Base-by-base conservation (phyloP, 495 filamentous ascomycete species). In the Astrocystis sublimbata region DNA sequence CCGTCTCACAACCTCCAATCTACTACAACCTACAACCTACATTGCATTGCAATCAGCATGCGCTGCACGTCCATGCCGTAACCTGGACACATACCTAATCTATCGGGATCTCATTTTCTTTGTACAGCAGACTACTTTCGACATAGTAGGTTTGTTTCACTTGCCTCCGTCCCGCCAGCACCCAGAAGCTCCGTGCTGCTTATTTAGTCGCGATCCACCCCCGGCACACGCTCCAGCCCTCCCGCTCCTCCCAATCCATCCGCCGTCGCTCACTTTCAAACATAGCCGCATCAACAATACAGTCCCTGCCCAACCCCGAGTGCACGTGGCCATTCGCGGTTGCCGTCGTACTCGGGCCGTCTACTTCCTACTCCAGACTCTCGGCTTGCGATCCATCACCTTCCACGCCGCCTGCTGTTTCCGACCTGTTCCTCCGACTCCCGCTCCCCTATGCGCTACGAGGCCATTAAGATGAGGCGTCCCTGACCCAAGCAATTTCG, bases 301-400 rank as follows among this genome's bases (percentile, higher is more conserved):
- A 7, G 28, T n/a, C 30, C 19, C 28, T 28, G n/a, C n/a, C 8
- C 8, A 5, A 49, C 6, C 15, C 10, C 13, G 46, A 31, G 40
- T 17, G 31, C 6, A 21, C 17, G 19, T 23, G 12, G 42, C 36
- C 42, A 13, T 13, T 21, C 6, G 4, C 24, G 15, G 7, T 15
- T 33, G 31, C 45, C 21, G n/a, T 24, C 3, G 19, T 50, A 5
- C 30, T 41, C 24, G 41, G 41, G 35, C 6, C 13, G 30, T 59
- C 19, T 41, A 6, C 8, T 49, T 23, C 43, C 19, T 21, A 5
- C 24, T 24, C 5, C n/a, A 46, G 40, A 7, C 43, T 23, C 21
- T 36, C 43, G 23, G 10, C 38, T 59, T 41, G 40, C 28, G 33
- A 59, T 59, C 40, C 33, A 50, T 49, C 33, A 50, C 57, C 9